Evolutionary conservation across 2,329 filamentous ascomycete genomes (phyloP), one percentile per base, ranked within the genome.

Genomic region (Scytalidium lignicola): DNA sequence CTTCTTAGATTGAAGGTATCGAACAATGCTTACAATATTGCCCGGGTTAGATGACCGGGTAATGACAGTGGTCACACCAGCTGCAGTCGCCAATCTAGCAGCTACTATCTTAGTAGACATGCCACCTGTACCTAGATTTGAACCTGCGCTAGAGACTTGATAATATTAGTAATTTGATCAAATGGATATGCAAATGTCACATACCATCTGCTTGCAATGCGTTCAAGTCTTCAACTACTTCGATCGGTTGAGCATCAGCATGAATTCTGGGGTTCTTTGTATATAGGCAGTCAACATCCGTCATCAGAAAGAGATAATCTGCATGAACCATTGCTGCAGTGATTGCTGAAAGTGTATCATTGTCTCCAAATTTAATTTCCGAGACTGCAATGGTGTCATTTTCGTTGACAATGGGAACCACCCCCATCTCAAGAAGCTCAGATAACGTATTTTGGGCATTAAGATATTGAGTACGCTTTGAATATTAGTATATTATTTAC

Each of bases 321-420:
- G 93, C 93, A 62, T 96, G 90, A 18, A 97, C 88, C 90, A 97
- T 97, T 57, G 88, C 93, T 1, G 93, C 90, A 0, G 93, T 96
- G 59, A 99, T 96, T 50, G 93, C 93, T 12, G 90, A 96, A 43
- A 99, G 76, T 1, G 93, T 99, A 68, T 99, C 93, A 62, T 99
- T 99, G 74, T 99, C 93, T 58, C 93, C 93, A 65, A 99, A 99
- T 74, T 97, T 97, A 72, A 99, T 99, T 78, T 99, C 93, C 41
- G 92, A 88, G 56, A 99, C 93, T 20, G 91, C 90, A 48, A 99
- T 74, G 2, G 93, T 99, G 67, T 99, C 93, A 68, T 99, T 99
- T 71, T 99, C 93, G 63, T 99, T 99, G 55, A 99, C 93, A 61
- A 99, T 96, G 9, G 93, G 93, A 55, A 99, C 95, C 21, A 97